Base-by-base conservation (phyloP, 768 basidiomycete genomes). In the Xerocomus brunneocitrinus region DNA sequence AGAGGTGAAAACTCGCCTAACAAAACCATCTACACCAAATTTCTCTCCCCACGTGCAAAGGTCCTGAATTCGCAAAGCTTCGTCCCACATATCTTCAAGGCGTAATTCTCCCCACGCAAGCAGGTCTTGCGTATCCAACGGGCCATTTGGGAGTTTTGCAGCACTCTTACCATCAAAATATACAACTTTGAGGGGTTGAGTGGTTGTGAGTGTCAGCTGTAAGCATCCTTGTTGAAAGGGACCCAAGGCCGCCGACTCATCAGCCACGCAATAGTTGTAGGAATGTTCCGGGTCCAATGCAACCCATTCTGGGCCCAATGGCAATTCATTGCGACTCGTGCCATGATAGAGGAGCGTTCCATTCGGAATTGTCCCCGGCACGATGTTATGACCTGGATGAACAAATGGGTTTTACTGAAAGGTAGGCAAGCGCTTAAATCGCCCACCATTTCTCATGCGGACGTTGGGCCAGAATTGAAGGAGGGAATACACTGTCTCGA, bases 81-180 rank as follows among this genome's bases (percentile, higher is more conserved):
- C 69, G 0, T 58, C 48, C 8, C 27, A 40, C 16, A 12, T 42
- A 49, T 62, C 57, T 3, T 62, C 67, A 4, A 65, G 63, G 5
- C 32, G 52, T 25, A 51, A 36, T 47, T 55, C 49, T 4, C 68
- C 67, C 69, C 70, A 73, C 0, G 60, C 55, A 14, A 74, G 32
- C 7, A 74, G 43, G 55, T 73, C 73, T 50, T 74, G 72, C 0
- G 63, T 57, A 44, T 74, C 73, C 57, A 72, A 48, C 0, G 69
- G 51, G 6, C 73, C 73, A n/a, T 56, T 54, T 1, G 30, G 8
- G 50, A 71, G 57, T 44, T 71, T 71, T 2, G 64, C 63, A 22
- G 69, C 69, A 49, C 64, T 65, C 28, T 55, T 65, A 22, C 71
- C 71, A 51, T 73, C 71, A 41, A 73, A 73, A 50, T 71, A 70